Conservation (phyloP, 108 stramenopile species). For the Skeletonema tropicum region DNA sequence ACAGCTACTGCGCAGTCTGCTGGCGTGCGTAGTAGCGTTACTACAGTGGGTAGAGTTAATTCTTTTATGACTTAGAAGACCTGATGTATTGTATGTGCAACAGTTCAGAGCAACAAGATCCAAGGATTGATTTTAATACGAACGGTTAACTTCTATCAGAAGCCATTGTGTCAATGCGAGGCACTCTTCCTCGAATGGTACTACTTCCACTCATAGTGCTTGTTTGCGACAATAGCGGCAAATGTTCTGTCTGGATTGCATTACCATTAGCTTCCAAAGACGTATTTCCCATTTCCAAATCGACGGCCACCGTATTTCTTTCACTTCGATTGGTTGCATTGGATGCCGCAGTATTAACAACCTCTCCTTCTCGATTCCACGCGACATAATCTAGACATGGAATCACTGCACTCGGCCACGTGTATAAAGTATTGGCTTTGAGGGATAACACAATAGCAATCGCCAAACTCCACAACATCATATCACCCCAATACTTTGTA, state of each 20-base stretch:
- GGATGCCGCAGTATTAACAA: constrained; percentile 12
- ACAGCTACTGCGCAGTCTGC: too few relatives aligned
- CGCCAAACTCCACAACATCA: constrained; percentile 11
- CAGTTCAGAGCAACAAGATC: background rate
- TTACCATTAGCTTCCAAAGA: constrained; percentile 1
- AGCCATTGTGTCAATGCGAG: constrained; percentile 2
- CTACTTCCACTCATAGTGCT: constrained; percentile 35
- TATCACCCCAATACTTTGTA: constrained; percentile 58
- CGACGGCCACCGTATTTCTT: constrained; percentile 9
- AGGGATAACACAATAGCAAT: constrained; percentile 40
- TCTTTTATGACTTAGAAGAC: too few relatives aligned
- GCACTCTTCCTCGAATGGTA: constrained; percentile 43
- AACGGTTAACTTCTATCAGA: background rate
- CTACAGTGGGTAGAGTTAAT: too few relatives aligned
- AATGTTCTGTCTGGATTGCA: constrained; percentile 18
- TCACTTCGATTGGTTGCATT: background rate
- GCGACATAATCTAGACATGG: constrained; percentile 57
- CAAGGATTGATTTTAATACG: constrained; percentile 17
- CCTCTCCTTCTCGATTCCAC: constrained; percentile 48
- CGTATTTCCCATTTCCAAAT: constrained; percentile 33
- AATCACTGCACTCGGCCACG: constrained; percentile 27
- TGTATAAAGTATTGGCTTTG: constrained; percentile 30
- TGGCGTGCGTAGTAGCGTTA: too few relatives aligned
- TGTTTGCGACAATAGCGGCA: constrained; percentile 19
- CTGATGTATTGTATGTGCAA: too few relatives aligned